Evolutionary conservation across 768 basidiomycete genomes (phyloP).

Genomic region (Grammothele lineata): DNA sequence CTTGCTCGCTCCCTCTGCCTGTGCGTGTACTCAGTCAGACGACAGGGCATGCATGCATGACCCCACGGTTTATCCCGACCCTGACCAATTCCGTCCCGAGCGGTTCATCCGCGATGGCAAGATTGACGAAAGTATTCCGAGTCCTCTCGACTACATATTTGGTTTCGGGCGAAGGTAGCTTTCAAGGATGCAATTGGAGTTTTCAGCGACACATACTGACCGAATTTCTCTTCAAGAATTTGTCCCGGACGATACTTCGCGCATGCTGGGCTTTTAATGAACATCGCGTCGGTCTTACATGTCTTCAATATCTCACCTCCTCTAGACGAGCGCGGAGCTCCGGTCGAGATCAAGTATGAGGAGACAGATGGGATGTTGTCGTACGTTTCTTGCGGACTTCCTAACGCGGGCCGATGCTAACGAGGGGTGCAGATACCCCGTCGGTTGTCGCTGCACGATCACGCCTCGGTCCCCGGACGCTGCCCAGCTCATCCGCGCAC

Average conservation of each 20-base stretch:
- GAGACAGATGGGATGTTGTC: slow-evolving; percentile 1
- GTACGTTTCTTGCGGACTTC: neutral
- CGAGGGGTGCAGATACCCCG: neutral
- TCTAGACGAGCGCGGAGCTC: slow-evolving; percentile 5
- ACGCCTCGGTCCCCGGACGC: neutral
- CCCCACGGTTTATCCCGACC: slow-evolving; percentile 40
- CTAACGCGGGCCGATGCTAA: neutral
- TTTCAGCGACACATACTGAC: too few species aligned
- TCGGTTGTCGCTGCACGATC: slow-evolving; percentile 4
- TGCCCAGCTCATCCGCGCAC: neutral
- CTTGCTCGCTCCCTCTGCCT: too few species aligned
- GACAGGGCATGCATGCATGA: slow-evolving; percentile 50
- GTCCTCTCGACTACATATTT: slow-evolving; percentile 17
- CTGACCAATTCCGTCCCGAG: slow-evolving; percentile 45
- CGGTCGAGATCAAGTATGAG: neutral
- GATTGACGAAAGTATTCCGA: slow-evolving; percentile 4
- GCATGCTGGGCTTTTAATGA: slow-evolving; percentile 7
- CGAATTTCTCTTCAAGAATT: neutral
- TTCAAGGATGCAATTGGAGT: too few species aligned
- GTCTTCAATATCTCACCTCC: slow-evolving; percentile 10
- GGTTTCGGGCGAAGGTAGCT: slow-evolving; percentile 26
- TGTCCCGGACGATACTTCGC: slow-evolving; percentile 6
- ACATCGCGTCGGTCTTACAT: slow-evolving; percentile 8
- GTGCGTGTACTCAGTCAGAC: neutral
- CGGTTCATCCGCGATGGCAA: slow-evolving; percentile 34